Evolutionary conservation across 1,284 basidiomycete genomes (phyloP).

Genomic region (Trametes pubescens): DNA sequence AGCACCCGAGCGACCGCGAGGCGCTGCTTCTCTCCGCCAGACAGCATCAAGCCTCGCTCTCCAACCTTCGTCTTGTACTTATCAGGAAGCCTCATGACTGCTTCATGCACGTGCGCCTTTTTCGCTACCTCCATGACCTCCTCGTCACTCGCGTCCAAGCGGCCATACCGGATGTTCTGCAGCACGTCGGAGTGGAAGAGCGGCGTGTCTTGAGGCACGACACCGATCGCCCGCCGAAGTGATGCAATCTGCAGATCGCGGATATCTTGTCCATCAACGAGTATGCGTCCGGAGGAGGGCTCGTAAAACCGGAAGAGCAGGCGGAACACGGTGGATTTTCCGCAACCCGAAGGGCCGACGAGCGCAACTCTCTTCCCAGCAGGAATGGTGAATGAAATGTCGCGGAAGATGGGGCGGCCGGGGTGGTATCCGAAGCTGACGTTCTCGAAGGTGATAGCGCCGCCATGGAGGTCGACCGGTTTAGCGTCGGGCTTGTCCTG

Average conservation of each 20-base stretch:
- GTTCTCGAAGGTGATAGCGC: conserved; percentile 93
- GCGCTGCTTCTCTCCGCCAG: conserved; percentile 97
- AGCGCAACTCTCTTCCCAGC: conserved; percentile 97
- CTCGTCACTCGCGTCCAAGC: conserved; percentile 88
- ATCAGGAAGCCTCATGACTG: conserved; percentile 84
- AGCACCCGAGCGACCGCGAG: conserved; percentile 93
- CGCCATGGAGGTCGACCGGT: conserved; percentile 78
- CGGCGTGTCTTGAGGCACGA: conserved; percentile 98
- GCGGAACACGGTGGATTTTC: conserved; percentile 97
- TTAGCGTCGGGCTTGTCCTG: conserved; percentile 76
- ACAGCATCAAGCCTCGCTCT: conserved; percentile 97
- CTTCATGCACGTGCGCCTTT: conserved; percentile 89
- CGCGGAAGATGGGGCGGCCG: conserved; percentile 88
- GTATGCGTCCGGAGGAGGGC: conserved; percentile 81
- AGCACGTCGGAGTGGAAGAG: conserved; percentile 96
- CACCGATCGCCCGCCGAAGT: conserved; percentile 83
- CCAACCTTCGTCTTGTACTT: conserved; percentile 93
- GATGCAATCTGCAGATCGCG: conserved; percentile 77
- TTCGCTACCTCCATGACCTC: conserved; percentile 86
- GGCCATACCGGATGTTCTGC: conserved; percentile 95
- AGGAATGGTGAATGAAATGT: conserved; percentile 92
- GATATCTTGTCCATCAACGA: conserved; percentile 90
- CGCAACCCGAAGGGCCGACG: conserved; percentile 96
- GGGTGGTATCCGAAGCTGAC: conserved; percentile 93
- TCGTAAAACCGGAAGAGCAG: conserved; percentile 96